Evolutionary conservation across 805 yeast species (phyloP).

Genomic region (Barnettozyma californica): DNA sequence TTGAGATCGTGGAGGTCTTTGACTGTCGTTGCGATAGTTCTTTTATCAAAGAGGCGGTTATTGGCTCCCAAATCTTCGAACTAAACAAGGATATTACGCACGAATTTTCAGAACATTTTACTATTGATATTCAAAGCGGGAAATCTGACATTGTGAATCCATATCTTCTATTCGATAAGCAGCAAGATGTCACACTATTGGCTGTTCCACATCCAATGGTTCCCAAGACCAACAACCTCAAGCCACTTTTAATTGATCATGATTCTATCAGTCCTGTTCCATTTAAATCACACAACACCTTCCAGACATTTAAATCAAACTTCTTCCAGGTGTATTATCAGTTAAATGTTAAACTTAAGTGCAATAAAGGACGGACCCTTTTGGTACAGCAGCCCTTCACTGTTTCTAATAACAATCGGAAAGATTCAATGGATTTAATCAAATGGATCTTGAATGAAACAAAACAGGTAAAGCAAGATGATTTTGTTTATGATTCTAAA

Average conservation of each 20-base stretch:
- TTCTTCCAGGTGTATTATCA: slow-evolving; percentile 50
- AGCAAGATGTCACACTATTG: slow-evolving; percentile 27
- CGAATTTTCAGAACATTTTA: slow-evolving; percentile 23
- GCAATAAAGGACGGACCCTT: slow-evolving; percentile 47
- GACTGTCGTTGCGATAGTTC: slow-evolving; percentile 36
- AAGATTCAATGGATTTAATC: slow-evolving; percentile 43
- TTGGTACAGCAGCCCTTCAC: slow-evolving; percentile 47
- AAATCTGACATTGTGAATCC: slow-evolving; percentile 12
- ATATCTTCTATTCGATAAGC: slow-evolving; percentile 27
- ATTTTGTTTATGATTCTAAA: slow-evolving; percentile 27
- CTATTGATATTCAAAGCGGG: slow-evolving; percentile 23
- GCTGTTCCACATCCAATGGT: slow-evolving; percentile 17
- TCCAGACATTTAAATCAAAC: slow-evolving; percentile 40
- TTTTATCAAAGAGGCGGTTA: slow-evolving; percentile 39
- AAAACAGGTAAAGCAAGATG: slow-evolving; percentile 34
- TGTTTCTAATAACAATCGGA: slow-evolving; percentile 47
- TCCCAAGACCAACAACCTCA: slow-evolving; percentile 23
- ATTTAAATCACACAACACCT: slow-evolving; percentile 40
- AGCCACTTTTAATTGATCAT: slow-evolving; percentile 25
- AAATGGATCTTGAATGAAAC: slow-evolving; percentile 51
- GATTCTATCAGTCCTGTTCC: slow-evolving; percentile 23
- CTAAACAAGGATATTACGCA: slow-evolving; percentile 9
- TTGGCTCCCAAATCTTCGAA: slow-evolving; percentile 24
- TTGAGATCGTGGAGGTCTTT: slow-evolving; percentile 48
- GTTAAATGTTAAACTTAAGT: slow-evolving; percentile 34